A percentile compares a stretch with the other conserved stretches of the same genome.
These are phyloP conservation scores for Evernia prunastri DNA, from an alignment of 495 filamentous ascomycete species.

Conservation along the genomic window DNA sequence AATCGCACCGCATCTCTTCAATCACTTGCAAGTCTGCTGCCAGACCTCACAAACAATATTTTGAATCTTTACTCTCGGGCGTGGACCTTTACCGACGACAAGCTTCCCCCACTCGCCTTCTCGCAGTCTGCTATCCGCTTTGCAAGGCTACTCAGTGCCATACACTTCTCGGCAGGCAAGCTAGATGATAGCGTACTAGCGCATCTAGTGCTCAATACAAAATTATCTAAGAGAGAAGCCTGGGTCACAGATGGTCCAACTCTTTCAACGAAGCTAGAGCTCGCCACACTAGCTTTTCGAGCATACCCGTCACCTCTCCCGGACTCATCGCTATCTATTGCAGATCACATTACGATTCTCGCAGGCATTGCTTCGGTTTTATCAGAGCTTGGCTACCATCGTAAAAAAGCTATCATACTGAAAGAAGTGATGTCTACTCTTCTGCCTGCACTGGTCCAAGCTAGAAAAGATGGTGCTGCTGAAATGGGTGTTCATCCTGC, in stretches of 20 bases:
- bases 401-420: slow-evolving; percentile 83
- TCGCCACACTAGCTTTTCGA: slow-evolving; percentile 61
- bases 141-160: slow-evolving; percentile 61
- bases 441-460: slow-evolving; percentile 81
- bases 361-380: slow-evolving; percentile 81
- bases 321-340: slow-evolving; percentile 50
- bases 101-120: slow-evolving; percentile 70
- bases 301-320: slow-evolving; percentile 58
- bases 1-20: slow-evolving; percentile 53
- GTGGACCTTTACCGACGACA: slow-evolving; percentile 68
- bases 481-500: slow-evolving; percentile 94
- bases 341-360: slow-evolving; percentile 68
- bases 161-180: slow-evolving; percentile 61
- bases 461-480: slow-evolving; percentile 83
- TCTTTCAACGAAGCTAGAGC: slow-evolving; percentile 54
- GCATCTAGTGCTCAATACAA: slow-evolving; percentile 56
- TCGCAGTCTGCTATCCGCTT: slow-evolving; percentile 79
- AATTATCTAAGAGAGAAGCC: slow-evolving; percentile 33
- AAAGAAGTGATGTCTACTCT: slow-evolving; percentile 77
- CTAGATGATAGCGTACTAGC: slow-evolving; percentile 61
- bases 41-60: slow-evolving; percentile 75
- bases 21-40: slow-evolving; percentile 56
- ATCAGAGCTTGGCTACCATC: slow-evolving; percentile 63
- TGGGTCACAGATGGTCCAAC: slow-evolving; percentile 34
- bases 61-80: slow-evolving; percentile 73